Conservation (phyloP, 352 stramenopile species). For the Pythium pyrilobum region DNA sequence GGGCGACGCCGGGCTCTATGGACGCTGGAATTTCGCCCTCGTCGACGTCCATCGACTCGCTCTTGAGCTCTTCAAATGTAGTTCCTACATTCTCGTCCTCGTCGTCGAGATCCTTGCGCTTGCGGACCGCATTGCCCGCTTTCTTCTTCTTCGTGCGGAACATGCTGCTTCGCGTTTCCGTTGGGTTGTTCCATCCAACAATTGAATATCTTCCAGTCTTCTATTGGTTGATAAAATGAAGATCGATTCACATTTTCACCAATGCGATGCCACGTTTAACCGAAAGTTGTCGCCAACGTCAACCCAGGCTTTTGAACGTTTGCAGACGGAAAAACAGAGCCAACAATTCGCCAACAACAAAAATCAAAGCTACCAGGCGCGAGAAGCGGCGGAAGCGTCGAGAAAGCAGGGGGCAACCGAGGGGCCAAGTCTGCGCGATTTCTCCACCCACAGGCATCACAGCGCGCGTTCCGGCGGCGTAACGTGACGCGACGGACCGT, state of each 20-base stretch:
- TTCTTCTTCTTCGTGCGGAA: constrained; percentile 39
- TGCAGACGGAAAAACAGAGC: neutral
- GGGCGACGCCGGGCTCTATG: neutral
- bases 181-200: neutral
- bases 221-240: neutral
- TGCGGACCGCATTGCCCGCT: constrained; percentile 9
- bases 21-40: neutral
- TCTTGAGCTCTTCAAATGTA: neutral
- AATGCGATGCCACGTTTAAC: too few relatives aligned
- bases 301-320: constrained; percentile 4
- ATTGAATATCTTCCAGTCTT: neutral
- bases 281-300: too few relatives aligned
- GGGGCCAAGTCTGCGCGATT: neutral
- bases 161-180: constrained; percentile 11
- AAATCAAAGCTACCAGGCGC: neutral
- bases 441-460: too few relatives aligned
- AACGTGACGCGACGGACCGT: neutral
- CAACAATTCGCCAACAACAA: constrained; percentile 2
- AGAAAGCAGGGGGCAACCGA: too few relatives aligned
- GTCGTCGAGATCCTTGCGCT: constrained; percentile 26
- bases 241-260: neutral
- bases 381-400: too few relatives aligned
- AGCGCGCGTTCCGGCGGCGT: too few relatives aligned
- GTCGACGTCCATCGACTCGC: constrained; percentile 11
- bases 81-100: constrained; percentile 7